Base-by-base conservation (phyloP, 2,329 filamentous ascomycete species). In the Chaetomium strumarium region DNA sequence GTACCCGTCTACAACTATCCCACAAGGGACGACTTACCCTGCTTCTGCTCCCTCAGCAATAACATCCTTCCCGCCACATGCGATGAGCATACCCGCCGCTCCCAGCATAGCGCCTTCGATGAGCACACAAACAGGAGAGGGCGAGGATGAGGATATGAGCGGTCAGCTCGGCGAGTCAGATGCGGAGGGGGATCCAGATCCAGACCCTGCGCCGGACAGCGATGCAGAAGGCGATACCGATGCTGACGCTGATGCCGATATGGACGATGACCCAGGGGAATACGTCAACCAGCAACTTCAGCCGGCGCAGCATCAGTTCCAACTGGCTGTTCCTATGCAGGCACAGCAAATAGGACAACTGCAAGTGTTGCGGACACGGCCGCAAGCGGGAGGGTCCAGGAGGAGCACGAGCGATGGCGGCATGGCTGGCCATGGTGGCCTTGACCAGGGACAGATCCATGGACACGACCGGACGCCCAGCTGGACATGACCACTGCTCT, bases 201-300 rank as follows among this genome's bases (percentile, higher is more conserved):
- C 37, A 30, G 41, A 49, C 20, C 64, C 65, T 3, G 67, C 67
- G 42, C 61, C 59, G 39, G 71, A 73, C 30, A 64, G 70, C 50
- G 70, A 74, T 51, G 71, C 68, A 4, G 71, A 63, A n/a, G 68
- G 64, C 3, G 69, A 63, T 20, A 49, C 51, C 2, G 57, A 58
- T 16, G 39, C 55, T 47, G 60, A 63, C 31, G 67, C 65, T 1
- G 66, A 37, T n/a, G 34, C 14, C 34, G 75, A 77, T 52, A 83
- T 83, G 79, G 79, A 83, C 42, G 79, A 82, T 36, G 78, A 79
- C 46, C 19, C 36, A 16, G 48, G 38, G 31, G 19, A 29, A 16
- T 48, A 50, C 19, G 36, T 24, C 36, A 20, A 64, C 71, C 3
- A 71, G 71, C 24, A 64, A 70, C 4, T 36, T 19, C 53, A 51